phyloP scores from a whole-genome alignment of 768 basidiomycete species.

The Boletus rubropictus region DNA sequence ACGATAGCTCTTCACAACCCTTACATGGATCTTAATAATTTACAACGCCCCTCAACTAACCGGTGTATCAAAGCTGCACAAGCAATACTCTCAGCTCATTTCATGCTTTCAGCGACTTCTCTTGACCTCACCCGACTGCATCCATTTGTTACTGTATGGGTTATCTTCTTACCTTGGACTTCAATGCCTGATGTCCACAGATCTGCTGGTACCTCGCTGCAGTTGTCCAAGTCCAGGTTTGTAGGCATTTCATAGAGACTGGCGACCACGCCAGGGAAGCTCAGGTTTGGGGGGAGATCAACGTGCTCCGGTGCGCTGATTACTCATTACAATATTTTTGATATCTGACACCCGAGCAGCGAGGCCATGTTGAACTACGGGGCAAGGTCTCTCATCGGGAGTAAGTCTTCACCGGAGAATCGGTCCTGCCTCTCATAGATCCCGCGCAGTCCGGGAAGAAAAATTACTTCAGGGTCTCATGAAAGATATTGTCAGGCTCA shows the following conservation, averaged over 20 bases:
- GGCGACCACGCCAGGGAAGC: slow-evolving; percentile 71
- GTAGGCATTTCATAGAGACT: slow-evolving; percentile 80
- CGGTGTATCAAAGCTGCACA: slow-evolving; percentile 75
- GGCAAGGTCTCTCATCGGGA: slow-evolving; percentile 72
- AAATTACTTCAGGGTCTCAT: slow-evolving; percentile 75
- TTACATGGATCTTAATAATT: slow-evolving; percentile 70
- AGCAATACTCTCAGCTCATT: slow-evolving; percentile 68
- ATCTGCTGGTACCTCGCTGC: slow-evolving; percentile 92
- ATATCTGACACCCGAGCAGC: slow-evolving; percentile 33
- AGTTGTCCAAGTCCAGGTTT: slow-evolving; percentile 79
- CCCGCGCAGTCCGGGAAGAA: slow-evolving; percentile 67
- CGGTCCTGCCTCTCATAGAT: slow-evolving; percentile 3
- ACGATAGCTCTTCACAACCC: slow-evolving; percentile 83
- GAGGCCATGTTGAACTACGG: slow-evolving; percentile 84
- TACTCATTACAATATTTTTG: neutral
- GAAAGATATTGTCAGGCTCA: slow-evolving; percentile 80
- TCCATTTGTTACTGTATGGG: slow-evolving; percentile 72
- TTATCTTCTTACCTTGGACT: slow-evolving; percentile 2
- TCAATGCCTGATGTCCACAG: slow-evolving; percentile 33
- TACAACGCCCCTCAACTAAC: slow-evolving; percentile 54
- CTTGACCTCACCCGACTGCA: slow-evolving; percentile 75
- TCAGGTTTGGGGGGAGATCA: slow-evolving; percentile 84
- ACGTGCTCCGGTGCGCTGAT: slow-evolving; percentile 58
- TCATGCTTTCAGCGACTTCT: slow-evolving; percentile 74
- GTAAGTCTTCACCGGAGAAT: slow-evolving; percentile 40